phyloP scores from a whole-genome alignment of 371 early-diverging fungal genomes.

The Entomophthora muscae region DNA sequence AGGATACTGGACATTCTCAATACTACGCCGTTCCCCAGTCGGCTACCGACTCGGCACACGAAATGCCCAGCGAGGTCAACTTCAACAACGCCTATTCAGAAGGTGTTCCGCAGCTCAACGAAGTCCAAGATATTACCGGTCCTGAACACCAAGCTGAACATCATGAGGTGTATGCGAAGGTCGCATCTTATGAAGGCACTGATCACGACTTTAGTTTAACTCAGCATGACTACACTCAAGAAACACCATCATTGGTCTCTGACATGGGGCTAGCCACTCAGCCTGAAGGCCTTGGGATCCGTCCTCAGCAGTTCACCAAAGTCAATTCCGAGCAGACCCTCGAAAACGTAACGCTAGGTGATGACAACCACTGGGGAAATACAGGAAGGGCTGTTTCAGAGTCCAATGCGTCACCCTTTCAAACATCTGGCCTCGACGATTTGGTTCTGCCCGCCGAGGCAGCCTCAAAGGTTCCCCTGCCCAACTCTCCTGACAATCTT shows the following conservation, averaged over 20 bases:
- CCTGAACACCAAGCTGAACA: background rate
- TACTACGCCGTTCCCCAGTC: no score
- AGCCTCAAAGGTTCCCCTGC: background rate
- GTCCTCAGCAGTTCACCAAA: background rate
- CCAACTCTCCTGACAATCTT: background rate
- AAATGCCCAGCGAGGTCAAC: no score
- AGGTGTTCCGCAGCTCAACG: background rate
- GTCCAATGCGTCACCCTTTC: background rate
- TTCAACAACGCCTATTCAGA: no score
- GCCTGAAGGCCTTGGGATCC: background rate
- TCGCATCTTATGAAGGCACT: background rate
- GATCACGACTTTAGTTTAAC: background rate
- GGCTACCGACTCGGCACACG: no score
- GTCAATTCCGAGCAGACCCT: background rate
- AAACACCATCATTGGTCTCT: background rate
- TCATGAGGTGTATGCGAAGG: background rate
- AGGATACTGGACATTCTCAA: no score
- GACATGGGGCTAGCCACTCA: background rate
- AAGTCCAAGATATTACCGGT: background rate
- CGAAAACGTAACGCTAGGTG: background rate
- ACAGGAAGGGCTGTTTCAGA: background rate
- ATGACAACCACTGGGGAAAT: background rate
- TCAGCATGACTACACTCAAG: background rate
- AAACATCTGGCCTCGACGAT: background rate
- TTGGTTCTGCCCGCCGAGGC: background rate